phyloP scores from a whole-genome alignment of 495 filamentous ascomycete species.

The Penicillium paradoxum region DNA sequence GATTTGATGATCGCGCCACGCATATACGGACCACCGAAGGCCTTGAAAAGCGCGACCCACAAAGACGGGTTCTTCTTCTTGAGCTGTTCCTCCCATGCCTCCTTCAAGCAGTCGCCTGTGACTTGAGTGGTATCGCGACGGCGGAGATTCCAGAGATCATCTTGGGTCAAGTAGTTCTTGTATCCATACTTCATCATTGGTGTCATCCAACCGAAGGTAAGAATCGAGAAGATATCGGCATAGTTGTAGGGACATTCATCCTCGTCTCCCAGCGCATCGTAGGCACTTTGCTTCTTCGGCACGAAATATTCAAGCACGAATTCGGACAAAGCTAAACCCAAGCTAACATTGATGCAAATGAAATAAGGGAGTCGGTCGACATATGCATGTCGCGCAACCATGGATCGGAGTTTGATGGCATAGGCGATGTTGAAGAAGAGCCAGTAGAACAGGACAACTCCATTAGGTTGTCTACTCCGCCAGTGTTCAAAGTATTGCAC shows the following conservation, averaged over 20 bases:
- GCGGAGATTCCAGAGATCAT: constrained; percentile 93
- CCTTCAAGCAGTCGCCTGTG: constrained; percentile 62
- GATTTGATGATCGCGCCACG: constrained; percentile 78
- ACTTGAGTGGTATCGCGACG: constrained; percentile 68
- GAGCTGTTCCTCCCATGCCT: constrained; percentile 73
- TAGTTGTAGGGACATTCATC: constrained; percentile 94
- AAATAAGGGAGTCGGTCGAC: constrained; percentile 67
- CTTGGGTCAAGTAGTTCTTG: constrained; percentile 84
- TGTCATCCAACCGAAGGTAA: constrained; percentile 99
- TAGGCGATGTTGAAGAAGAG: constrained; percentile 77
- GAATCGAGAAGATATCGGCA: constrained; percentile 86
- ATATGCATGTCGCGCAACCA: constrained; percentile 72
- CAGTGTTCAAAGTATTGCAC: constrained; percentile 92
- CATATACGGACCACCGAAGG: constrained; percentile 80
- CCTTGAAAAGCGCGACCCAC: constrained; percentile 86
- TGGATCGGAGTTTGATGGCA: constrained; percentile 81
- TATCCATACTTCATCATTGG: constrained; percentile 96
- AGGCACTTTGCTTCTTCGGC: constrained; percentile 79
- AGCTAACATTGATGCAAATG: constrained; percentile 65
- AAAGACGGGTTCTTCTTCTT: constrained; percentile 71
- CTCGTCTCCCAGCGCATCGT: constrained; percentile 78
- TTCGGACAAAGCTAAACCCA: constrained; percentile 67
- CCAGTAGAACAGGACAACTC: constrained; percentile 96
- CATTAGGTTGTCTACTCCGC: constrained; percentile 83
- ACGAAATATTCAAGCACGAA: constrained; percentile 86